Base-by-base conservation (phyloP, 495 filamentous ascomycete genomes). In the Eremomyces bilateralis region DNA sequence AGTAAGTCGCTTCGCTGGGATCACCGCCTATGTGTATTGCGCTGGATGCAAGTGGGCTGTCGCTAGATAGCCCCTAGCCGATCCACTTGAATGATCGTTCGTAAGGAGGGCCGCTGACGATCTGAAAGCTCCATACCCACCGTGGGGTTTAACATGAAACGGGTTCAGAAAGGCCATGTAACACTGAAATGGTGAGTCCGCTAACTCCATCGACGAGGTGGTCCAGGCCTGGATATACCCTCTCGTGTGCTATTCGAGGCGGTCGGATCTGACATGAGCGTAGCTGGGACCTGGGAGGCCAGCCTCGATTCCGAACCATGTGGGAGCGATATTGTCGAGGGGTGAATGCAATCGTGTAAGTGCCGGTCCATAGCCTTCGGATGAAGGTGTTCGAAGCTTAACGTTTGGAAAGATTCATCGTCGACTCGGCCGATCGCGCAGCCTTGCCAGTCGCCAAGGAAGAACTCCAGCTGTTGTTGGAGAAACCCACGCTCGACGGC, bases 131-230 rank as follows among this genome's bases (percentile, higher is more conserved):
- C 88, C 34, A 94, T 97, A 47, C 88, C 88, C 33, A 97, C 88
- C 10, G 85, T 97, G 44, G 88, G 88, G 42, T 95, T 95, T 63
- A 95, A 94, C 57, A 92, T 93, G 69, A 95, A 97, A 67, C 73
- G 79, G 40, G 81, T 97, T 43, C 84, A 94, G 58, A 85, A 85
- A 49, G 88, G 88, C 43, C 88, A 97, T 71, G 88, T 97, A 51
- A 94, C 88, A 39, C 63, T 97, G 53, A 95, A 94, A 63, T 97
- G 85, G 75, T 80, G 53, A 47, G 54, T n/a, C n/a, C n/a, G n/a
- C n/a, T n/a, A n/a, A n/a, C n/a, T n/a, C n/a, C n/a, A 41, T 41
- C 36, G 33, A 24, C 21, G 19, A 33, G 31, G 18, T 36, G 34
- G 39, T 40, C 40, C n/a, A n/a, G n/a, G n/a, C n/a, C n/a, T n/a